Base-by-base conservation (phyloP, 805 yeast species). In the Saturnispora besseyi region DNA sequence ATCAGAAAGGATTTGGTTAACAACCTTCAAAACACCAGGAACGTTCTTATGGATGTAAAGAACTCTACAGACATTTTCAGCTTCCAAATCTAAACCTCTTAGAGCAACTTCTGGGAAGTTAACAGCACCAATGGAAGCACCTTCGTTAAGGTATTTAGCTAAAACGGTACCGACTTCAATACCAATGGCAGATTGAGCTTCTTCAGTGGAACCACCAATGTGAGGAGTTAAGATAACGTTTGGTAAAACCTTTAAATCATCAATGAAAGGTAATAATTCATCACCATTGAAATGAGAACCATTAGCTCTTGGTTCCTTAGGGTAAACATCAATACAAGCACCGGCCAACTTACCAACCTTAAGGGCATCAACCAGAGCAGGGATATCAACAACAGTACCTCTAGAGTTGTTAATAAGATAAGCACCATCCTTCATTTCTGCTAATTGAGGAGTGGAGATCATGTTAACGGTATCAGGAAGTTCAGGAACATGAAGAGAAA, bases 181-280 rank as follows among this genome's bases (percentile, higher is more conserved):
- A 72, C 99, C 99, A 64, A 93, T 93, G 38, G 98, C 96, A 50
- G 87, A 78, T 77, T 93, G 99, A 36, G 99, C 99, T 75, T 93
- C 99, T 71, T 91, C 98, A 44, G 99, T 93, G 46, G 97, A 89
- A 58, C 99, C 99, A 72, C 99, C 99, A 60, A 93, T 93, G 66
- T 93, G 99, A 32, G 99, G 99, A 49, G 98, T 84, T 62, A 93
- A 77, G 57, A 93, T 89, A 54, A 91, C 81, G 71, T 93, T 93
- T 72, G 90, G 81, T 66, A 89, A 77, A 10, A 85, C 72, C 59
- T 81, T 77, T 60, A 93, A 77, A 65, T 90, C 96, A 32, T 87
- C 74, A 55, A 86, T 78, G 90, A 96, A 93, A 40, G 72, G 59
- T 71, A 91, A 91, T 65, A 93, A 76, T 40, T 77, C 76, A 10